A percentile compares a stretch with the other conserved stretches of the same genome.
Conservation (phyloP, 768 basidiomycete species). For the Amanita jacksonii region DNA sequence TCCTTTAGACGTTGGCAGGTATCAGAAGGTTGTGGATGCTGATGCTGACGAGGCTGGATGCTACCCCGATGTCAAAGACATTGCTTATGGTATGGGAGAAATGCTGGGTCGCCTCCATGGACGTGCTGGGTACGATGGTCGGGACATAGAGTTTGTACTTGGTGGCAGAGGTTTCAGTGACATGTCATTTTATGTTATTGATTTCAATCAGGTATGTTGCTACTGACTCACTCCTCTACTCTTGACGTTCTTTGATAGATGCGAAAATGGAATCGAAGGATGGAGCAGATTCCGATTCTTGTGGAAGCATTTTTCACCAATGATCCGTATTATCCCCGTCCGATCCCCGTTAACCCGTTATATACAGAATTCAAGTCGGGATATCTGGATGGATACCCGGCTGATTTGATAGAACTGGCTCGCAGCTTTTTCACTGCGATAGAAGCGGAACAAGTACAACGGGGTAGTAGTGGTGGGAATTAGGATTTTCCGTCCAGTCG, state of each 20-base stretch:
- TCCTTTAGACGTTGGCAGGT: slow-evolving; percentile 18
- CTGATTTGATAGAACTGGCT: slow-evolving; percentile 9
- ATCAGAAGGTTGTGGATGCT: slow-evolving; percentile 7
- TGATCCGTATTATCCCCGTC: slow-evolving; percentile 25
- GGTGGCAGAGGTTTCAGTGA: slow-evolving; percentile 16
- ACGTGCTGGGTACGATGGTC: slow-evolving; percentile 18
- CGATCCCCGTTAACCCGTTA: slow-evolving; percentile 14
- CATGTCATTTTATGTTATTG: slow-evolving; percentile 16
- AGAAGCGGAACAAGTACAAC: slow-evolving; percentile 13
- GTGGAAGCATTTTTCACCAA: slow-evolving; percentile 20
- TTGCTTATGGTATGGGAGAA: slow-evolving; percentile 21
- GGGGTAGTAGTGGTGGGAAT: not conserved
- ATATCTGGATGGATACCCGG: slow-evolving; percentile 16
- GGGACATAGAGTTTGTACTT: slow-evolving; percentile 23
- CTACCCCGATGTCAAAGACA: slow-evolving; percentile 10
- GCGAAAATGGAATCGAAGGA: slow-evolving; percentile 13
- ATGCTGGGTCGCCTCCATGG: slow-evolving; percentile 21
- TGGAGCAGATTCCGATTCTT: slow-evolving; percentile 13
- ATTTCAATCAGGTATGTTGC: slow-evolving; percentile 22
- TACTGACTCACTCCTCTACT: not conserved
- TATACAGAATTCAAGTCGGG: slow-evolving; percentile 16
- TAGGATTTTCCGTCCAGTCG: not conserved
- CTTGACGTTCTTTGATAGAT: slow-evolving; percentile 12
- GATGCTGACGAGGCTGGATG: slow-evolving; percentile 5
- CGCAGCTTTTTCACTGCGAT: slow-evolving; percentile 13